These are phyloP conservation scores for Skeletonema potamos DNA, from an alignment of 108 stramenopile species.

Conservation along the genomic window DNA sequence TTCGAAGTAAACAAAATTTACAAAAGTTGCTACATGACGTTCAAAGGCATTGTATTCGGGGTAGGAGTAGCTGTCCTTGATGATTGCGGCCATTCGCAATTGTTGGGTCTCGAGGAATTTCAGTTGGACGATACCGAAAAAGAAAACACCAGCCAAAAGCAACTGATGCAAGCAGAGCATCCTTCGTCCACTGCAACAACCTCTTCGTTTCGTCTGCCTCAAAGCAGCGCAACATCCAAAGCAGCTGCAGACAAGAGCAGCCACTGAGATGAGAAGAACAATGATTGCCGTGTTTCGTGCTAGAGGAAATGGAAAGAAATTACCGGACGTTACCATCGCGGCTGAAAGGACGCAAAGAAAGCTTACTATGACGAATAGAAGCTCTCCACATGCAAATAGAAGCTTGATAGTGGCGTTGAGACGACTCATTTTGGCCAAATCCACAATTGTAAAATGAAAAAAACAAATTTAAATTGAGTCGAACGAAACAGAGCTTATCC, in stretches of 20 bases:
- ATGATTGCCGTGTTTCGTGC: slow-evolving; percentile 3
- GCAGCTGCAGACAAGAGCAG: slow-evolving; percentile 21
- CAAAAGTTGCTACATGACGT: slow-evolving; percentile 5
- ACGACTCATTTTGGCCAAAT: slow-evolving; percentile 22
- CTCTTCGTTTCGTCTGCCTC: slow-evolving; percentile 30
- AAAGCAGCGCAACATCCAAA: slow-evolving; percentile 38
- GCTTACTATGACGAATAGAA: slow-evolving; percentile 25
- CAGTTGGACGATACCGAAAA: slow-evolving; percentile 23
- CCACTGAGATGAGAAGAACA: slow-evolving; percentile 16
- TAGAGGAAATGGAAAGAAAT: slow-evolving; percentile 8
- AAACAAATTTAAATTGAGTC: too few relatives aligned
- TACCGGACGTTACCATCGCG: slow-evolving; percentile 5
- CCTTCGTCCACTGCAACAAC: slow-evolving; percentile 28
- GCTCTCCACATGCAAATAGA: slow-evolving; percentile 25
- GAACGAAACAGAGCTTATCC: too few relatives aligned
- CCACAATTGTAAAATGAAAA: too few relatives aligned
- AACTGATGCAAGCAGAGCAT: slow-evolving; percentile 35
- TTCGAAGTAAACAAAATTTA: slow-evolving; percentile 41
- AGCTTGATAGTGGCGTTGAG: slow-evolving; percentile 47
- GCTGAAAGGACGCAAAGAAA: slow-evolving; percentile 9
- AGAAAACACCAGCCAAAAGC: slow-evolving; percentile 13
- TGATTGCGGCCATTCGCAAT: slow-evolving; percentile 13
- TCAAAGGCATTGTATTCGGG: slow-evolving; percentile 44
- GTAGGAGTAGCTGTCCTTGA: slow-evolving; percentile 11
- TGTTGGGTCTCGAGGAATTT: slow-evolving; percentile 27